Percentiles rank a stretch among this genome's conserved stretches.
Conservation (phyloP, 2,329 filamentous ascomycete genomes). For the Aspergillus cejpii region DNA sequence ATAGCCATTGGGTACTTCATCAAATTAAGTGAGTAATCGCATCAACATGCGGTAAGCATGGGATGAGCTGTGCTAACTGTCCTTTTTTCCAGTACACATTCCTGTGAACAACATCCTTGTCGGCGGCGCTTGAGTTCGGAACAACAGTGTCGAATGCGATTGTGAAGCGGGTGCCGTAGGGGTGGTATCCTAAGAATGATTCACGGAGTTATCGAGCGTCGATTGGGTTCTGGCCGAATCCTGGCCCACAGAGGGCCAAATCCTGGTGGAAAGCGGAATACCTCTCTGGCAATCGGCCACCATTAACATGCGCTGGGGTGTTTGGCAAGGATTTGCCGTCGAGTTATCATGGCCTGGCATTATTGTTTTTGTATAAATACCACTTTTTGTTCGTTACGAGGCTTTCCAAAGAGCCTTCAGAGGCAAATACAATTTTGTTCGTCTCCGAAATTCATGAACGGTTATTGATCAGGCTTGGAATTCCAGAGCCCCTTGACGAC, state of each 20-base stretch:
- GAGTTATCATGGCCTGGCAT: conserved; percentile 2
- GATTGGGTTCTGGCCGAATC: background rate
- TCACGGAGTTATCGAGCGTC: background rate
- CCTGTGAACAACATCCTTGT: conserved; percentile 48
- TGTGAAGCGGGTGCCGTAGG: background rate
- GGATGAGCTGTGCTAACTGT: conserved; percentile 11
- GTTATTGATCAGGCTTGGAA: background rate
- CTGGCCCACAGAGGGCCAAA: background rate
- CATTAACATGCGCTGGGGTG: background rate
- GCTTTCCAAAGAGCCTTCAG: background rate
- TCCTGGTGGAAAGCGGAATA: background rate
- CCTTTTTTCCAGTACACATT: conserved; percentile 39
- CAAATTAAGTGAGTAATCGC: conserved; percentile 48
- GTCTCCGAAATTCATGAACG: background rate
- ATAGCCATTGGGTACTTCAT: conserved; percentile 53
- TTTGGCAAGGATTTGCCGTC: background rate
- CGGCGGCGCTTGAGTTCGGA: conserved; percentile 36
- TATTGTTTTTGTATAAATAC: conserved; percentile 9
- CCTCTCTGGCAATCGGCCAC: background rate
- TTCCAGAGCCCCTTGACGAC: background rate
- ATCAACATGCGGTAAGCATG: background rate
- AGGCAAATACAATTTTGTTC: background rate
- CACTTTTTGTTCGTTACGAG: background rate
- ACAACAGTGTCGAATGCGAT: background rate
- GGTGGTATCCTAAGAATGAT: background rate